A percentile compares a stretch with the other conserved stretches of the same genome.
Evolutionary conservation across 2,329 filamentous ascomycete species (phyloP).

Genomic region (Penicillium sp.): DNA sequence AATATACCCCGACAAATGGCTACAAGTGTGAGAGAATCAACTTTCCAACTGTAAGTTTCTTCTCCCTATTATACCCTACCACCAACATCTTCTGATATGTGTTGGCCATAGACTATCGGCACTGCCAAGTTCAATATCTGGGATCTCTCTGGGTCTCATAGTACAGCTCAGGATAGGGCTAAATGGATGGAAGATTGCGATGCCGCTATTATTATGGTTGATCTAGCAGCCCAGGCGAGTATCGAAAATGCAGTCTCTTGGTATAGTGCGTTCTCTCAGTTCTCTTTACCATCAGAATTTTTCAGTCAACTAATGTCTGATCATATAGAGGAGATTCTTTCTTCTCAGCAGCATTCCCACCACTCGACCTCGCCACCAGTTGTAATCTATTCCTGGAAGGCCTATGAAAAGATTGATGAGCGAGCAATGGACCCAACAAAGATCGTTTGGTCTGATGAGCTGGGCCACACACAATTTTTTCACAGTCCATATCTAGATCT

Average conservation of each 20-base stretch:
- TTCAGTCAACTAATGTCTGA: background rate
- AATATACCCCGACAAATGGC: background rate
- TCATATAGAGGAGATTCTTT: background rate
- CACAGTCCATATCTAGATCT: background rate
- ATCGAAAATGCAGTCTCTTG: background rate
- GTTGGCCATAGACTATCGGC: background rate
- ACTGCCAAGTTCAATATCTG: background rate
- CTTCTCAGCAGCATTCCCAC: background rate
- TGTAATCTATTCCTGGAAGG: background rate
- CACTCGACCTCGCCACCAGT: background rate
- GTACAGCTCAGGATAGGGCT: background rate
- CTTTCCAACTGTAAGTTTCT: too few relatives aligned
- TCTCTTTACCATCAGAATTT: background rate
- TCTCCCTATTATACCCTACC: background rate
- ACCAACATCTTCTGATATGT: too few relatives aligned
- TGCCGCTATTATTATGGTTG: background rate
- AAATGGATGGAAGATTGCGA: background rate
- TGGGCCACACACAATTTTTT: background rate
- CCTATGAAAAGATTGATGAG: background rate
- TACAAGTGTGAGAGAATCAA: too few relatives aligned
- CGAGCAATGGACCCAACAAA: background rate
- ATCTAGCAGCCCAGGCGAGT: background rate
- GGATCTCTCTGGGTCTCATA: background rate
- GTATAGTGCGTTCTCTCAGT: background rate
- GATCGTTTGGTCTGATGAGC: background rate